Evolutionary conservation across 75 land plant genomes (phyloP).

Genomic region (Pinus taeda): DNA sequence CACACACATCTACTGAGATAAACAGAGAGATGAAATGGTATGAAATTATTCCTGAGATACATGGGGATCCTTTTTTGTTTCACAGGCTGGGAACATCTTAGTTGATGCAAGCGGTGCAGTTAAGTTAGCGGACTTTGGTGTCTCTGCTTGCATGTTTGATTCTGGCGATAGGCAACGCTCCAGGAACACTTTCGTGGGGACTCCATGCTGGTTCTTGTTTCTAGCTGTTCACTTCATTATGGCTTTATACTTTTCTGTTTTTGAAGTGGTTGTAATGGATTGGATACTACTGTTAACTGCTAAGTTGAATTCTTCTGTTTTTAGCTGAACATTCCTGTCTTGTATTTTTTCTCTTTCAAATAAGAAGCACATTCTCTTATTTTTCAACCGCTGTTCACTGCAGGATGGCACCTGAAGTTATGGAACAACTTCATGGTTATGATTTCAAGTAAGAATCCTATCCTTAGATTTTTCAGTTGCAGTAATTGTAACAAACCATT

Average conservation of each 20-base stretch:
- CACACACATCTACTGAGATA: background rate
- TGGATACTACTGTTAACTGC: background rate
- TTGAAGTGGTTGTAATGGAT: background rate
- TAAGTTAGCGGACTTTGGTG: constrained; percentile 97
- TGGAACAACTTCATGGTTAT: constrained; percentile 95
- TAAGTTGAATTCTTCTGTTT: background rate
- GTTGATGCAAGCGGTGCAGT: constrained; percentile 74
- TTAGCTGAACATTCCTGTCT: constrained; percentile 1
- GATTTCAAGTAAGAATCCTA: constrained; percentile 77
- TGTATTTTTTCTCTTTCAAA: background rate
- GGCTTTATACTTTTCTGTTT: background rate
- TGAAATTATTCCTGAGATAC: background rate
- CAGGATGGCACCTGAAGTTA: constrained; percentile 99
- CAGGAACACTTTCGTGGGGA: constrained; percentile 96
- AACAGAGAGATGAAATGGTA: background rate
- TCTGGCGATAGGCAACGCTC: constrained; percentile 88
- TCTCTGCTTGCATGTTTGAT: constrained; percentile 97
- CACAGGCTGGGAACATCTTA: constrained; percentile 94
- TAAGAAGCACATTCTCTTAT: background rate
- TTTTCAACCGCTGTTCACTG: background rate
- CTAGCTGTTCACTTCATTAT: constrained; percentile 9
- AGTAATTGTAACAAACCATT: constrained; percentile 11
- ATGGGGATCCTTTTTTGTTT: background rate
- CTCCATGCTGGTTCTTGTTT: constrained; percentile 88
- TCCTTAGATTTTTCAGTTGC: background rate